A percentile compares a stretch with the other conserved stretches of the same genome.
Evolutionary conservation across 2,329 filamentous ascomycete genomes (phyloP).

Genomic region (Hypoxylon sp.): DNA sequence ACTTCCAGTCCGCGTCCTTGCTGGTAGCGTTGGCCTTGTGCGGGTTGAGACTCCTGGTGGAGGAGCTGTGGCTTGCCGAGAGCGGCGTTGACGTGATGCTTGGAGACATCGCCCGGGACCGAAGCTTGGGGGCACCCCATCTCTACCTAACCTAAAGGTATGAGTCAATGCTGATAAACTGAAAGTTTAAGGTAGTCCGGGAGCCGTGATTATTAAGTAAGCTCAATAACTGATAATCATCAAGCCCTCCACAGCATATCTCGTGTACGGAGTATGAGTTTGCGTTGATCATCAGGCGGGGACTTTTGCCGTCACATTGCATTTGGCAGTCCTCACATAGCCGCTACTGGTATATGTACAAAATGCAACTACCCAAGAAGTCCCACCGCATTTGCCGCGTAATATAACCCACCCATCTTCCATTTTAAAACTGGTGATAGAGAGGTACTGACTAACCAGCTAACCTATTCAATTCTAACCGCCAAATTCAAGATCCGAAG

Average conservation of each 20-base stretch:
- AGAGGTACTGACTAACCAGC: no score
- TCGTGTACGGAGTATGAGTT: no score
- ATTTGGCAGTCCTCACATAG: neutral
- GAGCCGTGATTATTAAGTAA: neutral
- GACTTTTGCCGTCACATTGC: neutral
- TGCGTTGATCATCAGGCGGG: neutral
- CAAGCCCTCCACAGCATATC: neutral
- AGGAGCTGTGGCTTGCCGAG: neutral
- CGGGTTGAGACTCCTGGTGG: neutral
- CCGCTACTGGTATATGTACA: neutral
- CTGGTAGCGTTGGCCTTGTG: neutral
- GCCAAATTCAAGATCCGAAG: no score
- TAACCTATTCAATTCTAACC: no score
- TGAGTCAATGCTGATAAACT: neutral
- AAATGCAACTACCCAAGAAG: conserved; percentile 1
- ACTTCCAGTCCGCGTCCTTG: neutral
- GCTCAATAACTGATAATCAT: neutral
- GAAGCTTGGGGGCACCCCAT: neutral
- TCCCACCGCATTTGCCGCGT: no score
- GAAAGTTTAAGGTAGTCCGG: neutral
- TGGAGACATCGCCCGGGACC: neutral
- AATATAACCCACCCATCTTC: no score
- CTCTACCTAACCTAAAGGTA: no score
- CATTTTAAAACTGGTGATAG: no score
- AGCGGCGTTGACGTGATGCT: neutral